Base-by-base conservation (phyloP, 768 basidiomycete species). In the Collybia sordida region DNA sequence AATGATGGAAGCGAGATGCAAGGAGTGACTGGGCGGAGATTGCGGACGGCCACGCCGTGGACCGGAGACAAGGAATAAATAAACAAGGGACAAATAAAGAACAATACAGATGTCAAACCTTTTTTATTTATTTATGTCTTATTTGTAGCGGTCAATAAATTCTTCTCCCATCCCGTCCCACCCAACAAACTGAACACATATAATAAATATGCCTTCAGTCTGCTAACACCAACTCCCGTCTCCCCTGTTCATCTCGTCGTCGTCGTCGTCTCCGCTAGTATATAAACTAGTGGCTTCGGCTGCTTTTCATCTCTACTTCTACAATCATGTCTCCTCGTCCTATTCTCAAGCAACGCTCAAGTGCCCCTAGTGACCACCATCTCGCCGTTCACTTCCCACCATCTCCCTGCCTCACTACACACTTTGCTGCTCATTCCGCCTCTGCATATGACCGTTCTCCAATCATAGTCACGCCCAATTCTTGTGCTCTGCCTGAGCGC, bases 401-500 rank as follows among this genome's bases (percentile, higher is more conserved):
- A 17, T 78, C 79, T 31, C 74, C 80, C 22, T 64, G 74, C 15
- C 73, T 82, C 57, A 78, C 59, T 6, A 61, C 79, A 9, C 67
- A 73, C 47, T 79, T 74, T 54, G 56, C 72, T 45, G 78, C 73
- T 47, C 73, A 87, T 67, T 83, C 80, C 55, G 67, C 85, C 23
- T 62, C 81, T 4, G 69, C 78, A 6, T 93, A 93, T 69, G 90
- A 93, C 72, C 86, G 90, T 50, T 81, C 86, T 3, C 89, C 90
- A 51, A 88, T 93, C 62, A 72, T 82, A 61, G 86, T 90, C 56
- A 61, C 79, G 19, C 85, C 85, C 25, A 89, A 91, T 61, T 65
- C 74, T 28, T 91, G 89, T 61, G 82, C 84, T 8, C 76, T 93
- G 19, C 90, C 91, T 28, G 88, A 81, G 58, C 83, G 90, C 52